phyloP scores from a whole-genome alignment of 108 stramenopile species.

The Conticribra weissflogii region DNA sequence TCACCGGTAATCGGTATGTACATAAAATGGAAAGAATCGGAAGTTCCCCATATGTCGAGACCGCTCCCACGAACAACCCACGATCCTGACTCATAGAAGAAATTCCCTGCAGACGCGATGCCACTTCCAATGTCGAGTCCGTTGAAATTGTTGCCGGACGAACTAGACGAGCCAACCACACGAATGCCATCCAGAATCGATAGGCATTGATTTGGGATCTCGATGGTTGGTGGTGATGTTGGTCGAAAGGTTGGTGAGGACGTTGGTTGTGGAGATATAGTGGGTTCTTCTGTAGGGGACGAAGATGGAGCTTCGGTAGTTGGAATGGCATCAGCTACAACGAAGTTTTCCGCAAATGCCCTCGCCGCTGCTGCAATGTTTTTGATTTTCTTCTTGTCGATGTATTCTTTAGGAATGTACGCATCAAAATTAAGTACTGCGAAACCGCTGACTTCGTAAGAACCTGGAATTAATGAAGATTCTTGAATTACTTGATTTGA shows the following conservation, averaged over 20 bases:
- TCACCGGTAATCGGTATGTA: slow-evolving; percentile 46
- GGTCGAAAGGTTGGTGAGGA: background rate
- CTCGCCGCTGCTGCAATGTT: slow-evolving; percentile 14
- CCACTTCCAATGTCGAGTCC: slow-evolving; percentile 20
- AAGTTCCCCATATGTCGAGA: slow-evolving; percentile 18
- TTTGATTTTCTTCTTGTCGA: slow-evolving; percentile 4
- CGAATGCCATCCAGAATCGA: too few species aligned
- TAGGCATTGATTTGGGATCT: slow-evolving; percentile 6
- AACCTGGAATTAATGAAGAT: slow-evolving; percentile 5
- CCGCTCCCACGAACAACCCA: slow-evolving; percentile 31
- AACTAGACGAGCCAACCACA: too few species aligned
- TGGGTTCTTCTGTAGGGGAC: slow-evolving; percentile 7
- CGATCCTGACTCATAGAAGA: slow-evolving; percentile 13
- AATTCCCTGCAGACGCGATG: slow-evolving; percentile 1
- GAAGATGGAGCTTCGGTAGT: slow-evolving; percentile 34
- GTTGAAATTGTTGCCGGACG: too few species aligned
- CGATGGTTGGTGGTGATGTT: background rate
- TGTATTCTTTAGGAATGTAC: slow-evolving; percentile 9
- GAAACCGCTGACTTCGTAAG: slow-evolving; percentile 15
- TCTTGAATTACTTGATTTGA: slow-evolving; percentile 15
- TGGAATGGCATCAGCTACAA: slow-evolving; percentile 19
- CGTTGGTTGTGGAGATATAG: background rate
- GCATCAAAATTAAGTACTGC: slow-evolving; percentile 37
- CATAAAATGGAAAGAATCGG: slow-evolving; percentile 46
- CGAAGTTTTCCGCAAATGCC: slow-evolving; percentile 19